Conservation (phyloP, 1,284 basidiomycete genomes). For the Marasmius fiardii region DNA sequence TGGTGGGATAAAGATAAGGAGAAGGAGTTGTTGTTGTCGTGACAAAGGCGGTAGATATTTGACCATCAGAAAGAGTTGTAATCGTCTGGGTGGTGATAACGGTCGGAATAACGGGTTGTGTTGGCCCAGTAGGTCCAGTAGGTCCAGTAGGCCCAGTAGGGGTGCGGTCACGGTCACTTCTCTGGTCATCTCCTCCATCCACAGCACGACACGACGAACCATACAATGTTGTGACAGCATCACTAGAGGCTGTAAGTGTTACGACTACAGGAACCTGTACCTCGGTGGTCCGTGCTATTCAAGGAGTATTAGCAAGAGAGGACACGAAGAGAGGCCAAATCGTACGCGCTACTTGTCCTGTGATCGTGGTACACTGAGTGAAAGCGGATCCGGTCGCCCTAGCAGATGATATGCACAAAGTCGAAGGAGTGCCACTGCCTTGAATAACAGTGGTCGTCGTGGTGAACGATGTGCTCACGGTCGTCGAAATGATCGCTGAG, state of each 20-base stretch:
- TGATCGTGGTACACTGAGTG: neutral
- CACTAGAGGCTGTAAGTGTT: neutral
- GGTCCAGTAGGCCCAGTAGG: no score
- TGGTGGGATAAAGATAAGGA: constrained; percentile 14
- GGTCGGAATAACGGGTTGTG: constrained; percentile 16
- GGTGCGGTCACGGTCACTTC: neutral
- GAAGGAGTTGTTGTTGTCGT: constrained; percentile 25
- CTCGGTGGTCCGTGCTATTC: neutral
- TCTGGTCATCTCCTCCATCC: neutral
- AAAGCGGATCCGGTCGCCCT: neutral
- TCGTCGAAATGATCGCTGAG: neutral
- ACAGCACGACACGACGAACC: neutral
- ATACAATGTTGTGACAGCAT: neutral
- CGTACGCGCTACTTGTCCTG: neutral
- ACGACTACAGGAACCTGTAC: neutral
- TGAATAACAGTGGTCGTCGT: neutral
- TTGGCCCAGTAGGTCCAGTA: neutral
- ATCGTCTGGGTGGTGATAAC: constrained; percentile 17
- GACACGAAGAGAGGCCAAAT: neutral
- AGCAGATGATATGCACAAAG: neutral
- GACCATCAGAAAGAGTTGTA: constrained; percentile 32
- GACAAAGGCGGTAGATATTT: constrained; percentile 25
- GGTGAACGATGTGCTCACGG: neutral
- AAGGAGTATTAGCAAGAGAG: neutral
- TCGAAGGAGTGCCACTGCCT: neutral